A percentile compares a stretch with the other conserved stretches of the same genome.
Conservation (phyloP, 768 basidiomycete species). For the Ramaria sp. region DNA sequence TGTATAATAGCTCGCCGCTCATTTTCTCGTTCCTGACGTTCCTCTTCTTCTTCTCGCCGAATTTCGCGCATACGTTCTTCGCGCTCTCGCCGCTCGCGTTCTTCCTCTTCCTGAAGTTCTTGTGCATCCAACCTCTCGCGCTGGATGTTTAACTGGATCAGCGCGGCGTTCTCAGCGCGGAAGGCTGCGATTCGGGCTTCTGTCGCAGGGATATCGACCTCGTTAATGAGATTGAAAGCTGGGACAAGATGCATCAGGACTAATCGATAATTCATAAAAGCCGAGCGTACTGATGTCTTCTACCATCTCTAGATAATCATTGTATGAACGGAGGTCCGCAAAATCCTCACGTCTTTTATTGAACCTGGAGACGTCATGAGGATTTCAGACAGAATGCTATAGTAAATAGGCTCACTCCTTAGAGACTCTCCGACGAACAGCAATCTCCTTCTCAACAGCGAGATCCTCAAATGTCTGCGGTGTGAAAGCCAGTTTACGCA, state of each 20-base stretch:
- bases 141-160: slow-evolving; percentile 77
- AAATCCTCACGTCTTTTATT: slow-evolving; percentile 94
- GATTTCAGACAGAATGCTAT: neutral
- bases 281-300: slow-evolving; percentile 72
- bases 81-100: slow-evolving; percentile 59
- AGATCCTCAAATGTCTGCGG: slow-evolving; percentile 94
- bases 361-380: slow-evolving; percentile 42
- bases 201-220: slow-evolving; percentile 68
- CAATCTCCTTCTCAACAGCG: slow-evolving; percentile 88
- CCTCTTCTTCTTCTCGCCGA: slow-evolving; percentile 60
- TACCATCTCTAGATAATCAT: slow-evolving; percentile 93
- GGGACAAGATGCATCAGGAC: slow-evolving; percentile 6
- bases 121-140: slow-evolving; percentile 70
- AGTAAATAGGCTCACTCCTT: slow-evolving; percentile 54
- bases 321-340: slow-evolving; percentile 63
- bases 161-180: slow-evolving; percentile 67
- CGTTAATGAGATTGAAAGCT: slow-evolving; percentile 96
- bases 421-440: slow-evolving; percentile 73
- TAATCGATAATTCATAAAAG: neutral
- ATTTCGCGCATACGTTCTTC: slow-evolving; percentile 58
- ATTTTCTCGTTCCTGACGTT: slow-evolving; percentile 66
- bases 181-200: slow-evolving; percentile 75
- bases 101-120: slow-evolving; percentile 68
- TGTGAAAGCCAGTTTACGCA: slow-evolving; percentile 89
- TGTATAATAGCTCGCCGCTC: slow-evolving; percentile 68